These are phyloP conservation scores for Elongisporangium anandrum DNA, from an alignment of 352 stramenopile genomes.

Conservation along the genomic window DNA sequence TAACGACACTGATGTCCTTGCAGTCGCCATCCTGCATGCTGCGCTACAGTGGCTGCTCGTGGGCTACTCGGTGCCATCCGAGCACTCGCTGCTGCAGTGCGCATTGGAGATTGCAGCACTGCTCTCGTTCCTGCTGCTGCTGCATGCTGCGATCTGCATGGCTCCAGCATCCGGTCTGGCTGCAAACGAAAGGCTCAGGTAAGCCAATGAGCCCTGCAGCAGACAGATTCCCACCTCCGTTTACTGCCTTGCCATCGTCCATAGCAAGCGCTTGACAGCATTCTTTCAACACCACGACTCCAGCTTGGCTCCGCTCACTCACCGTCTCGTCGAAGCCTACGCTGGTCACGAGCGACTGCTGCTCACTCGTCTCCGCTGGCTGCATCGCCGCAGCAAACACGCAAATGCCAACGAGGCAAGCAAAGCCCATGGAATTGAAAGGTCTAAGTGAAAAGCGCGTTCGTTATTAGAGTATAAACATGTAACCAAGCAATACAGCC, in stretches of 20 bases:
- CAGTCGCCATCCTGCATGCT: slow-evolving; percentile 5
- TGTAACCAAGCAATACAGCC: slow-evolving; percentile 5
- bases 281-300: slow-evolving; percentile 50
- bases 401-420: not conserved
- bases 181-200: slow-evolving; percentile 31
- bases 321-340: slow-evolving; percentile 43
- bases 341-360: slow-evolving; percentile 48
- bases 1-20: not conserved
- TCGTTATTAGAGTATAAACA: slow-evolving; percentile 20
- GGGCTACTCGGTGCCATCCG: slow-evolving; percentile 1
- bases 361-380: slow-evolving; percentile 37
- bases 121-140: slow-evolving; percentile 24
- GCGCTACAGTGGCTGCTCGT: slow-evolving; percentile 11
- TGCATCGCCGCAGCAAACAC: slow-evolving; percentile 17
- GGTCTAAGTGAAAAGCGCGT: slow-evolving; percentile 5
- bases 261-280: slow-evolving; percentile 24
- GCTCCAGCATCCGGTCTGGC: slow-evolving; percentile 30
- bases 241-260: not conserved
- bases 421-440: not conserved
- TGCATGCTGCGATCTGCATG: slow-evolving; percentile 28
- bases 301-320: slow-evolving; percentile 31
- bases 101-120: slow-evolving; percentile 24
- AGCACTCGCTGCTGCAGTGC: not conserved
- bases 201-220: no score
- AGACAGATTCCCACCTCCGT: no score